Percentiles rank a stretch among this genome's conserved stretches.
Conservation (phyloP, 2,329 filamentous ascomycete genomes). For the Seiridium cupressi region DNA sequence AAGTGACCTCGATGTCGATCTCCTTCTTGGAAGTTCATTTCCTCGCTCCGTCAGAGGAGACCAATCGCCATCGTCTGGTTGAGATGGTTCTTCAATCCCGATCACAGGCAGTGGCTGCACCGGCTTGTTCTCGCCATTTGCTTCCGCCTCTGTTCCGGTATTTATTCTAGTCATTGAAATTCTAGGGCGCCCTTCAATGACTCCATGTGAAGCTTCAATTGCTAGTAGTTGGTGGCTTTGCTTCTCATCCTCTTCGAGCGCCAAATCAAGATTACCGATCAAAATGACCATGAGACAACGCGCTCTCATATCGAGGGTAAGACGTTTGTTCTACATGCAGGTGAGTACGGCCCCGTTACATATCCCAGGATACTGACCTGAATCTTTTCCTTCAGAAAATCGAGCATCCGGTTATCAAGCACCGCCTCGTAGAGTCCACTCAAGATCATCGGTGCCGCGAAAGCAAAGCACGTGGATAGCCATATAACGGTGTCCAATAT, state of each 20-base stretch:
- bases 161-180: not conserved
- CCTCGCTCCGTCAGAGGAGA: not conserved
- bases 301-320: not conserved
- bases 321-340: not conserved
- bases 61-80: not conserved
- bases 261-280: slow-evolving; percentile 1
- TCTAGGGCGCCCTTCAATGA: not conserved
- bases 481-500: slow-evolving; percentile 1
- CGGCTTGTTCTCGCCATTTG: not conserved
- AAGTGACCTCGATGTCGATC: not conserved
- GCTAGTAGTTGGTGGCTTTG: not conserved
- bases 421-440: slow-evolving; percentile 1
- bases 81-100: not conserved
- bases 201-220: not conserved
- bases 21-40: not conserved
- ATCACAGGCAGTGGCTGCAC: not conserved
- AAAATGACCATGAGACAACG: slow-evolving; percentile 1
- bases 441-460: slow-evolving; percentile 2
- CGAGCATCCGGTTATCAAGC: not conserved
- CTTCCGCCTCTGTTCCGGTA: not conserved
- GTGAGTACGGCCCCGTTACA: not conserved
- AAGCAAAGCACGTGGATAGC: slow-evolving; percentile 5
- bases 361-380: not conserved
- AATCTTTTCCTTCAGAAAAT: slow-evolving; percentile 3
- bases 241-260: not conserved